Percentiles rank a stretch among this genome's conserved stretches.
Evolutionary conservation across 1,284 basidiomycete genomes (phyloP).

Genomic region (Trichosporon coremiiforme): DNA sequence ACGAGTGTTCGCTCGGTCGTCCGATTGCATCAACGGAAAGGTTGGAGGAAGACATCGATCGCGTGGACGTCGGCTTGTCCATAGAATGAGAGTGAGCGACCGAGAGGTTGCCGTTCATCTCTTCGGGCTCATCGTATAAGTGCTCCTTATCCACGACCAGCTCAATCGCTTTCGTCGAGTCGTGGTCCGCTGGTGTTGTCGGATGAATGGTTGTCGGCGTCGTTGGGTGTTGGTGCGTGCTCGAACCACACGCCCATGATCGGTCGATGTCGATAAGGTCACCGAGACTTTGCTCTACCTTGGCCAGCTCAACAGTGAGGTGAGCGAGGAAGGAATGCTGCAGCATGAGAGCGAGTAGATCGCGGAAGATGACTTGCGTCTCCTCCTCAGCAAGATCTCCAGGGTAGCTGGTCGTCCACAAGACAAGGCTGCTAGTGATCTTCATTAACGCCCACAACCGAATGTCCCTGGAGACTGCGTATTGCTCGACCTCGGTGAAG

Average conservation of each 20-base stretch:
- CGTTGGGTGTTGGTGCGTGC: neutral
- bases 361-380: constrained; percentile 39
- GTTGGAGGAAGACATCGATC: constrained; percentile 12
- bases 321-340: constrained; percentile 51
- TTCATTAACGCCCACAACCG: constrained; percentile 51
- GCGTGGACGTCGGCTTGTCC: constrained; percentile 17
- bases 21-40: constrained; percentile 17
- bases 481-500: constrained; percentile 43
- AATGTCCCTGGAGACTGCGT: constrained; percentile 44
- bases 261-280: constrained; percentile 43
- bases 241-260: constrained; percentile 44
- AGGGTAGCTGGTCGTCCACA: constrained; percentile 52
- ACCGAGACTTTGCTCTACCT: constrained; percentile 37
- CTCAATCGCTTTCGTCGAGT: constrained; percentile 15
- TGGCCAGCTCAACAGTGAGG: constrained; percentile 47
- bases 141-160: constrained; percentile 28
- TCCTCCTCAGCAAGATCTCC: constrained; percentile 46
- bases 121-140: constrained; percentile 30
- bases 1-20: neutral
- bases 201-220: neutral
- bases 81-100: constrained; percentile 16
- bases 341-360: constrained; percentile 42
- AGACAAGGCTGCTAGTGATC: constrained; percentile 49
- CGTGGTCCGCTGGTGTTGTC: neutral
- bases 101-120: constrained; percentile 20